Base-by-base conservation (phyloP, 345 rosid species). In the Linum lewisii region DNA sequence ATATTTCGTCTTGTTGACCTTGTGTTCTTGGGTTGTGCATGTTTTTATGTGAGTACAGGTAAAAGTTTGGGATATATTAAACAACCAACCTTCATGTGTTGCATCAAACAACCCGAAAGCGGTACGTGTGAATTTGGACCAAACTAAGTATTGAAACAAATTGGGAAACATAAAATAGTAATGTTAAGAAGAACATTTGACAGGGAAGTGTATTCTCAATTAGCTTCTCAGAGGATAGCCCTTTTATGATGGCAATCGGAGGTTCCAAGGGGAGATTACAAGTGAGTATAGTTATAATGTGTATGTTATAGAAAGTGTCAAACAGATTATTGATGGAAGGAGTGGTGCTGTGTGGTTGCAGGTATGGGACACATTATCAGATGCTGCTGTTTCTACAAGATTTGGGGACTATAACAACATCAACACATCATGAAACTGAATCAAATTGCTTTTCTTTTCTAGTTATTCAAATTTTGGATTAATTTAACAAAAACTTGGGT, bases 201-300 rank as follows among this genome's bases (percentile, higher is more conserved):
- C 52, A 92, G 94, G 97, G 97, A 66, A 91, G 86, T 37, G 74
- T 93, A 21, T 89, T 89, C 66, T 89, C 92, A 14, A 58, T 86
- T 63, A 73, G 91, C 37, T 93, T 93, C 81, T 81, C 87, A 0
- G 82, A 70, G 57, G 97, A 89, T 65, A 75, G 66, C 58, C 99
- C 99, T 9, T 89, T 81, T 64, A 52, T 83, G 69, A 85, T 89
- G 18, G 94, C 95, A n/a, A 77, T 89, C 11, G 99, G 97, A 72
- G 97, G 99, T 61, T 89, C 95, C 5, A 93, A 82, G 73, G 99
- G 97, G 58, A 86, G 68, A 60, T 20, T 93, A 70, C 78, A 82
- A 73, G 99, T 89, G 66, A 82, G 91, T 79, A 37, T 18, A 42
- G 16, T 34, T 57, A 13, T 21, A 14, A 24, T 18, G 16, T 8